Evolutionary conservation across 2,329 filamentous ascomycete species (phyloP).

Genomic region (Nannizzia gypsea): DNA sequence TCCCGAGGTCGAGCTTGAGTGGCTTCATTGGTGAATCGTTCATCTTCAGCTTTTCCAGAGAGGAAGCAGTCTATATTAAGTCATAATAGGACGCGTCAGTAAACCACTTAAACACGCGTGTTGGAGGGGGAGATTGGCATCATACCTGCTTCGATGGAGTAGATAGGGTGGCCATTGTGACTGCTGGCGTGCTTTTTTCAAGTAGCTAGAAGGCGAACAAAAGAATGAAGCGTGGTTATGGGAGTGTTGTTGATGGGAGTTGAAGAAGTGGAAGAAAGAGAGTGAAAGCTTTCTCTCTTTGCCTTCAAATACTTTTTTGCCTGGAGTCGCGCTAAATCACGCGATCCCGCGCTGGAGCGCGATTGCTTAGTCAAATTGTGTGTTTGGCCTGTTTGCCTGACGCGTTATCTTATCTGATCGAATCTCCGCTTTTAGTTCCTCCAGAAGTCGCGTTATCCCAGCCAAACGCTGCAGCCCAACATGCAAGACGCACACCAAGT

Average conservation of each 20-base stretch:
- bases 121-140: conserved; percentile 26
- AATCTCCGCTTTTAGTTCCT: not conserved
- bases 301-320: conserved; percentile 12
- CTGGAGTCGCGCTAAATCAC: conserved; percentile 15
- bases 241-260: conserved; percentile 9
- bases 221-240: not conserved
- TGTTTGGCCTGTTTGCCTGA: conserved; percentile 5
- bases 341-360: conserved; percentile 15
- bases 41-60: conserved; percentile 82
- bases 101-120: conserved; percentile 19
- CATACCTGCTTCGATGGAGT: conserved; percentile 63
- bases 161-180: conserved; percentile 62
- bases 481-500: not conserved
- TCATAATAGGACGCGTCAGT: conserved; percentile 26
- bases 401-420: conserved; percentile 13
- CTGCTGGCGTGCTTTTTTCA: not conserved
- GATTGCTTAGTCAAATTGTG: conserved; percentile 1
- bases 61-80: conserved; percentile 60
- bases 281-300: not conserved
- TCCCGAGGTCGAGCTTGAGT: conserved; percentile 58
- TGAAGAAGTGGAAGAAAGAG: conserved; percentile 9
- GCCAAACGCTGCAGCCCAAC: not conserved
- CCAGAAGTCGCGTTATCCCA: not conserved
- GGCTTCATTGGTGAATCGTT: conserved; percentile 79
- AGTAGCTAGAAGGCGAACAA: not conserved